Conservation (phyloP, 495 filamentous ascomycete species). For the Penicillium daleae region DNA sequence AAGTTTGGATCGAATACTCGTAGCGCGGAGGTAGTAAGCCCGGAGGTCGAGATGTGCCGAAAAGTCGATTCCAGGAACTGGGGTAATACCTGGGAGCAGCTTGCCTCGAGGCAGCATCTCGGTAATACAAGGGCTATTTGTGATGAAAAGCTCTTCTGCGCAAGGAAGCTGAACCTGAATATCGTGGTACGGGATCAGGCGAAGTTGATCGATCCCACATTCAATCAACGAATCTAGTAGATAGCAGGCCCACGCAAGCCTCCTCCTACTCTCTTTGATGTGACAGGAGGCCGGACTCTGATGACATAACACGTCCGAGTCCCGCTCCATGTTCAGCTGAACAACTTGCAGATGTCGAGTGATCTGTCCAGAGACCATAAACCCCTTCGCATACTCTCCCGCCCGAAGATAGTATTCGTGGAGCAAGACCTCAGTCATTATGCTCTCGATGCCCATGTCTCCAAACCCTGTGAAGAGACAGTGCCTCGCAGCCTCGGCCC, state of each 20-base stretch:
- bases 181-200: neutral
- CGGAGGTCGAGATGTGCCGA: neutral
- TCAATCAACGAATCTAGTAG: conserved; percentile 2
- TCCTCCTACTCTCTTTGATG: conserved; percentile 1
- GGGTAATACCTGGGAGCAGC: neutral
- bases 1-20: conserved; percentile 1
- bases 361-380: conserved; percentile 1
- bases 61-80: neutral
- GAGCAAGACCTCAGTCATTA: conserved; percentile 4
- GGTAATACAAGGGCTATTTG: neutral
- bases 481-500: neutral
- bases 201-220: conserved; percentile 3
- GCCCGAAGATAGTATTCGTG: conserved; percentile 3
- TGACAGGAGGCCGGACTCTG: neutral
- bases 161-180: conserved; percentile 3
- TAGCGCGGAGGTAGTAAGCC: conserved; percentile 3
- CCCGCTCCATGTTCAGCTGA: conserved; percentile 6
- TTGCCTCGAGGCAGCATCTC: conserved; percentile 3
- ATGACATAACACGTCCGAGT: conserved; percentile 5
- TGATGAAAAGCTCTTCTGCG: neutral
- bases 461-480: neutral
- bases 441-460: conserved; percentile 5
- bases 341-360: conserved; percentile 4
- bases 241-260: conserved; percentile 2
- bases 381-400: conserved; percentile 4